phyloP scores from a whole-genome alignment of 352 stramenopile species.

The Pythium utonaiense region DNA sequence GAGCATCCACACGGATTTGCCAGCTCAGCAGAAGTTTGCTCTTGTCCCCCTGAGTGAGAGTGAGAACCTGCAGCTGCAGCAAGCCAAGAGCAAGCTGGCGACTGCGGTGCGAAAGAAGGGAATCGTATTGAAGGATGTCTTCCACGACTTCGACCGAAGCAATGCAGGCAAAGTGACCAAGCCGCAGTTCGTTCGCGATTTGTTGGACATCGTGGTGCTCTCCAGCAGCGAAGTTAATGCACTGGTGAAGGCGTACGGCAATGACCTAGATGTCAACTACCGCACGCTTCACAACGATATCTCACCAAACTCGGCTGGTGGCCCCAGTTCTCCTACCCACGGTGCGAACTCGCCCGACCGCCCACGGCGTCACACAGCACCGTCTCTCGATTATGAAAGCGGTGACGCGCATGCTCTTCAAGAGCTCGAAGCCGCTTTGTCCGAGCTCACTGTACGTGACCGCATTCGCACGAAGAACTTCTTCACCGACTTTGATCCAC shows the following conservation, averaged over 20 bases:
- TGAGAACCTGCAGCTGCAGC: conserved; percentile 34
- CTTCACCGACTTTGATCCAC: conserved; percentile 78
- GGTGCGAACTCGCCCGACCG: conserved; percentile 47
- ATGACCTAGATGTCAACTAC: conserved; percentile 78
- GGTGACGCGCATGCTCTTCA: conserved; percentile 29
- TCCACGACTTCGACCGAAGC: conserved; percentile 82
- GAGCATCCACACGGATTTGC: conserved; percentile 32
- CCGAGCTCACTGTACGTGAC: conserved; percentile 56
- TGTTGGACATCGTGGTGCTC: conserved; percentile 62
- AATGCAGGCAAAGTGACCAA: conserved; percentile 83
- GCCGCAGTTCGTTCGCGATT: conserved; percentile 68
- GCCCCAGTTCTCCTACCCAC: conserved; percentile 24
- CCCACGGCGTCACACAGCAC: conserved; percentile 40
- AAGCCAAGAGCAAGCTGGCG: conserved; percentile 54
- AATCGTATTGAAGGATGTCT: conserved; percentile 85
- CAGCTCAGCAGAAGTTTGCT: conserved; percentile 34
- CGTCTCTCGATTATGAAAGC: conserved; percentile 2
- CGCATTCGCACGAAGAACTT: conserved; percentile 84
- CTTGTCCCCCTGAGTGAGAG: conserved; percentile 23
- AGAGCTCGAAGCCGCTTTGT: conserved; percentile 56
- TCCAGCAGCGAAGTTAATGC: conserved; percentile 47
- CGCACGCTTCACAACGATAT: conserved; percentile 70
- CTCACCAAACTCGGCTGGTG: conserved; percentile 30
- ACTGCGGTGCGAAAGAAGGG: conserved; percentile 71
- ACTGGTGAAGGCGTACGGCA: conserved; percentile 67